These are phyloP conservation scores for Penicillium coffeae DNA, from an alignment of 495 filamentous ascomycete genomes.

Conservation along the genomic window DNA sequence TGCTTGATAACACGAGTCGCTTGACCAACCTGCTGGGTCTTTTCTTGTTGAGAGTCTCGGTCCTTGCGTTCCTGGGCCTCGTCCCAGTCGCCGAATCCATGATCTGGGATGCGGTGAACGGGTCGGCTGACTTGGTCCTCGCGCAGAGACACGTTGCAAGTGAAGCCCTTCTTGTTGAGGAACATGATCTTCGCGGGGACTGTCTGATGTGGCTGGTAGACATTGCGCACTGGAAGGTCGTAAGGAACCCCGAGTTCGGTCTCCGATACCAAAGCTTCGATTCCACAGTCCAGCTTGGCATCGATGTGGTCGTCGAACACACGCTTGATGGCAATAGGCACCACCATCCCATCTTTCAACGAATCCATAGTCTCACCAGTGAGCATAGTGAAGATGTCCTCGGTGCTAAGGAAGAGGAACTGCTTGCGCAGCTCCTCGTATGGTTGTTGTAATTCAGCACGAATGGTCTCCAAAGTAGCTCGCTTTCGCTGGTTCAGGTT, in stretches of 20 bases:
- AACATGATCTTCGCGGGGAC: constrained; percentile 82
- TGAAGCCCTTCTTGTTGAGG: constrained; percentile 77
- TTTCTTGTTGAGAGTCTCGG: constrained; percentile 69
- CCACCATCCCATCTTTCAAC: constrained; percentile 80
- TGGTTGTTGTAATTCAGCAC: constrained; percentile 84
- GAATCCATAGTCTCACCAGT: constrained; percentile 89
- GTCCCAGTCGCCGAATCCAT: constrained; percentile 80
- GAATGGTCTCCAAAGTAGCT: constrained; percentile 92
- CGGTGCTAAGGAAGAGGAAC: constrained; percentile 64
- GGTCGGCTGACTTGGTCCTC: constrained; percentile 74
- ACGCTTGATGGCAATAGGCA: constrained; percentile 81
- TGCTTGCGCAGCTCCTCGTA: constrained; percentile 90
- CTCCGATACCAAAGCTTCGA: constrained; percentile 79
- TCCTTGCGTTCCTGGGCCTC: constrained; percentile 72
- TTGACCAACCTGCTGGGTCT: constrained; percentile 75
- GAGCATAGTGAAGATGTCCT: constrained; percentile 95
- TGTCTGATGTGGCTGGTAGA: constrained; percentile 72
- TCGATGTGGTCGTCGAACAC: constrained; percentile 90
- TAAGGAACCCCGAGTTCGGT: constrained; percentile 65
- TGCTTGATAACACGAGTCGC: constrained; percentile 95
- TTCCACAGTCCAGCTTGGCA: constrained; percentile 87
- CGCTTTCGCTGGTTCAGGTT: constrained; percentile 93
- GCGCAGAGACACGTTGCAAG: constrained; percentile 75
- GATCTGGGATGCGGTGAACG: constrained; percentile 60
- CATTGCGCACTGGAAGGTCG: constrained; percentile 50